Base-by-base conservation (phyloP, 768 basidiomycete genomes). In the Psilocybe tampanensis region DNA sequence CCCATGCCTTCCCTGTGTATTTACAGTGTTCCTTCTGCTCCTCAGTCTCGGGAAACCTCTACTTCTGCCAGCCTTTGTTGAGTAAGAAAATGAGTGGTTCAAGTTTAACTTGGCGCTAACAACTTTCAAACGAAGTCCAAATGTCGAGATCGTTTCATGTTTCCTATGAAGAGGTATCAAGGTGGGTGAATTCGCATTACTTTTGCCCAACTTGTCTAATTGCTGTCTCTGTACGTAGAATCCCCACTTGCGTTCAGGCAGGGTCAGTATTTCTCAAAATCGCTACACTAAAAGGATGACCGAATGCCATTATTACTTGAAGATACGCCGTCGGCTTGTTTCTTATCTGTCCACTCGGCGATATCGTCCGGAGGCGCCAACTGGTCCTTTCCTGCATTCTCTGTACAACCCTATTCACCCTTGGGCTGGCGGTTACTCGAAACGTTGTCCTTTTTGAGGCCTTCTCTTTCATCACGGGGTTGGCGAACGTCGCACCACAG, bases 281-380 rank as follows among this genome's bases (percentile, higher is more conserved):
- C 19, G 33, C 44, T 42, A 23, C 22, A 24, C 34, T 50, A 44
- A 58, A 21, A 36, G 36, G 36, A 17, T 54, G 53, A 47, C 21
- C 43, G 41, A 52, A 41, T 18, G 18, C 56, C 44, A 34, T 49
- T 52, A 47, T 23, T 54, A 47, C 39, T 26, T 3, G 21, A 4
- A 87, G 89, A 44, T 92, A 92, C 68, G 88, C 87, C 1, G 71
- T 74, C n/a, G 91, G 91, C 1, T 77, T 93, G 12, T 68, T 94
- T 6, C 67, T 94, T 49, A 82, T 95, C 51, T 82, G 88, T 1
- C 93, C 94, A 1, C 75, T 92, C 0, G 93, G 94, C 9, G 93
- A 96, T 68, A 80, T 94, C n/a, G 80, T 93, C 42, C 86, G 88
- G 21, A 76, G 93, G 29, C 79, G 93, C 15, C 86, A 85, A 43